Evolutionary conservation across 352 stramenopile species (phyloP).

Genomic region (Globisporangium ultimum): DNA sequence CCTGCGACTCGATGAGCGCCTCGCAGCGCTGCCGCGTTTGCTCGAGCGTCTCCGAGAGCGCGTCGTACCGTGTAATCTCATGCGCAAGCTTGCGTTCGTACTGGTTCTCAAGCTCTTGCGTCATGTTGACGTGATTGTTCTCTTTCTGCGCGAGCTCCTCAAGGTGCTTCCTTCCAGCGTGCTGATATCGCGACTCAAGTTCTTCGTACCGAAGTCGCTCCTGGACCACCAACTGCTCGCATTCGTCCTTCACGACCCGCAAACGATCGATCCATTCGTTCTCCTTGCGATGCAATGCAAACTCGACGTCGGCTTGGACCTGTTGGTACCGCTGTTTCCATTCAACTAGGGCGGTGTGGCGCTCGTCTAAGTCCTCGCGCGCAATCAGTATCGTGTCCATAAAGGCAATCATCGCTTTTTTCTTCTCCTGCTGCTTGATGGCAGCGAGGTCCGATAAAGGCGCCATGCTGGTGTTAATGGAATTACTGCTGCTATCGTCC

Average conservation of each 20-base stretch:
- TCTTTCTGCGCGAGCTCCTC: constrained; percentile 80
- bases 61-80: constrained; percentile 86
- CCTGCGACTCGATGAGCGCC: constrained; percentile 78
- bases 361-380: constrained; percentile 78
- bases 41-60: constrained; percentile 85
- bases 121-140: constrained; percentile 77
- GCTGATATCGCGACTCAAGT: constrained; percentile 67
- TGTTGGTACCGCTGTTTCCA: constrained; percentile 75
- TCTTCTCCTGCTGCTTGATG: constrained; percentile 22
- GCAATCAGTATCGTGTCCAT: constrained; percentile 65
- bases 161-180: constrained; percentile 59
- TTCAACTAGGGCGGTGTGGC: constrained; percentile 37
- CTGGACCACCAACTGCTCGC: constrained; percentile 72
- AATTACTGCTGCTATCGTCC: not conserved
- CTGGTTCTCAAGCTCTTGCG: constrained; percentile 90
- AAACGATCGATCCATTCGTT: constrained; percentile 86
- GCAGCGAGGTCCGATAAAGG: not conserved
- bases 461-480: too few relatives aligned
- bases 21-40: constrained; percentile 88
- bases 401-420: constrained; percentile 18
- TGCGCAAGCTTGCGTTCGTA: constrained; percentile 91
- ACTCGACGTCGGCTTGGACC: constrained; percentile 81
- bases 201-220: constrained; percentile 78
- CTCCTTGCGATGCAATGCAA: constrained; percentile 80
- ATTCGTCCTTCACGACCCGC: constrained; percentile 74